Conservation (phyloP, 176 grass and related monocot species). For the Aegilops longissima region DNA sequence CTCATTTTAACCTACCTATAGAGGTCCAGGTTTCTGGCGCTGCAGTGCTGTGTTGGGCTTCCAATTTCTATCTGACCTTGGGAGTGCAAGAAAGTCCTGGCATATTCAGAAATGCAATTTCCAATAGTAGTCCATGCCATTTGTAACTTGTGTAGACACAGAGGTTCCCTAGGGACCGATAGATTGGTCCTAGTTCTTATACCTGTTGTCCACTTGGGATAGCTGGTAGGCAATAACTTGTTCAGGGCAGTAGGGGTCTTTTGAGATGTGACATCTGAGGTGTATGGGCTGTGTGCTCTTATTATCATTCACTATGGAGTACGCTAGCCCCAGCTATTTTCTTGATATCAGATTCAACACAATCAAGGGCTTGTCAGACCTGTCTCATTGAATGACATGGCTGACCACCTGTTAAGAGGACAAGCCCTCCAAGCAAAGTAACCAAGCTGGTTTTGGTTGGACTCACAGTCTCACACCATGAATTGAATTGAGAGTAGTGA, state of each 20-base stretch:
- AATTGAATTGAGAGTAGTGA: conserved; percentile 36
- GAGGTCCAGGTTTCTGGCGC: conserved; percentile 41
- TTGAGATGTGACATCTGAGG: conserved; percentile 49
- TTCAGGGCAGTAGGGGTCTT: conserved; percentile 19
- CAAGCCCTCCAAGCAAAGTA: conserved; percentile 28
- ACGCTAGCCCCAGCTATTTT: conserved; percentile 29
- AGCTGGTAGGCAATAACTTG: conserved; percentile 40
- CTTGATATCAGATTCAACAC: conserved; percentile 54
- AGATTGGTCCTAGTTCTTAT: conserved; percentile 28
- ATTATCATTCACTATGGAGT: conserved; percentile 41
- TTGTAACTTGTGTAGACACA: conserved; percentile 24
- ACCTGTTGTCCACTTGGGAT: conserved; percentile 34
- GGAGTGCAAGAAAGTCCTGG: conserved; percentile 19
- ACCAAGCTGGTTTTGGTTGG: conserved; percentile 49
- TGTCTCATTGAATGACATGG: conserved; percentile 41
- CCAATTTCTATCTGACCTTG: conserved; percentile 38
- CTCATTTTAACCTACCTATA: conserved; percentile 9
- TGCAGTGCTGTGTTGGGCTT: conserved; percentile 25
- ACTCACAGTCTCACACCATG: conserved; percentile 32
- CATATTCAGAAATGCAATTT: conserved; percentile 20
- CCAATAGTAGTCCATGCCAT: conserved; percentile 22
- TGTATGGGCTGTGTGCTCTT: conserved; percentile 43
- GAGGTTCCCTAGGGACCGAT: conserved; percentile 14
- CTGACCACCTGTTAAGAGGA: conserved; percentile 32
- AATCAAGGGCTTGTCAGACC: conserved; percentile 46